Evolutionary conservation across 139 green algal genomes (phyloP).

Genomic region (Tetradesmus obliquus): DNA sequence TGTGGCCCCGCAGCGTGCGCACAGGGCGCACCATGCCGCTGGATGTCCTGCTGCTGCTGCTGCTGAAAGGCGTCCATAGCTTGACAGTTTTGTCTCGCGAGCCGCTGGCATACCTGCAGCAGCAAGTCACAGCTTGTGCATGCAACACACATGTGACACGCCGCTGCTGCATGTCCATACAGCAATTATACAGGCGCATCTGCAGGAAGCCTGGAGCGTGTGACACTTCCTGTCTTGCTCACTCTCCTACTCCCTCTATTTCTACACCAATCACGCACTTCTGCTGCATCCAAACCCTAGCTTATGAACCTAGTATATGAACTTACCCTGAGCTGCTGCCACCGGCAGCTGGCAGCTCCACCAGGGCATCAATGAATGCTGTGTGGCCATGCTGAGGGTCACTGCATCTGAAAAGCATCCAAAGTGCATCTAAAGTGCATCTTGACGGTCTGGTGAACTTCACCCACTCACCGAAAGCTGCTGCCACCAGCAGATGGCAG

Average conservation of each 20-base stretch:
- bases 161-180: not conserved
- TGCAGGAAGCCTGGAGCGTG: too few species aligned
- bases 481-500: not conserved
- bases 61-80: slow-evolving; percentile 18
- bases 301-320: too few species aligned
- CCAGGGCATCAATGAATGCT: slow-evolving; percentile 12
- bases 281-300: too few species aligned
- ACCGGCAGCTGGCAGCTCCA: not conserved
- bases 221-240: too few species aligned
- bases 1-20: not conserved
- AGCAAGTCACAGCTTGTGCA: not conserved
- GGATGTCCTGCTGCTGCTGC: not conserved
- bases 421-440: too few species aligned
- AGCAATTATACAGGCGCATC: too few species aligned
- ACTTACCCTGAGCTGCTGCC: not conserved
- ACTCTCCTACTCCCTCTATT: too few species aligned
- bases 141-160: not conserved
- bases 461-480: not conserved
- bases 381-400: slow-evolving; percentile 1
- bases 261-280: too few species aligned
- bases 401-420: not conserved
- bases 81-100: slow-evolving; percentile 24
- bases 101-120: slow-evolving; percentile 24
- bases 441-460: not conserved
- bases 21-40: not conserved